These are phyloP conservation scores for Globomyces sp. DNA, from an alignment of 371 early-diverging fungal species.

Conservation along the genomic window DNA sequence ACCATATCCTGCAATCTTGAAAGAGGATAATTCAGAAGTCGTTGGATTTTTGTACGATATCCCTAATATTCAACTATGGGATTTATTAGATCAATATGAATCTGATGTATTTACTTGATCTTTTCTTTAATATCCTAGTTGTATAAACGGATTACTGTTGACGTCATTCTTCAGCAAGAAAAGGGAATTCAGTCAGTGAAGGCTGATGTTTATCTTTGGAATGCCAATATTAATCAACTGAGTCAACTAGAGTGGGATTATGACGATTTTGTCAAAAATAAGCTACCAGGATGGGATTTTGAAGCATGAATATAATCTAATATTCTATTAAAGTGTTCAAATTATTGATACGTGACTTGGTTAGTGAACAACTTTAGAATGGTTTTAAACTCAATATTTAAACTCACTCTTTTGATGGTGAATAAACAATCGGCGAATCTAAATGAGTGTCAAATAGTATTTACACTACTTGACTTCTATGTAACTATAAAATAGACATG, in stretches of 20 bases:
- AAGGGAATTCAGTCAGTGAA: conserved; percentile 8
- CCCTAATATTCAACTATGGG: background rate
- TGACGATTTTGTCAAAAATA: background rate
- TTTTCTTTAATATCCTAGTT: background rate
- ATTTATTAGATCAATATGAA: conserved; percentile 9
- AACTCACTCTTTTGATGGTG: no score
- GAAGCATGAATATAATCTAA: background rate
- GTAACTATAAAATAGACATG: no score
- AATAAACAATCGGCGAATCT: no score
- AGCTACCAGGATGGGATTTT: background rate
- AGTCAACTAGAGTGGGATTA: conserved; percentile 5
- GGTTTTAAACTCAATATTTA: no score
- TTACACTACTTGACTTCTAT: no score
- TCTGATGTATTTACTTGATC: background rate
- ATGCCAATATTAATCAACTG: background rate
- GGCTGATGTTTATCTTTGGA: conserved; percentile 16
- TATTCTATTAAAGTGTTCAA: background rate
- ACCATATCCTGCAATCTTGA: conserved; percentile 5
- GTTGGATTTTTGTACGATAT: conserved; percentile 2
- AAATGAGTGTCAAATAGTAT: no score
- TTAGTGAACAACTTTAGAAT: no score
- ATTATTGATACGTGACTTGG: background rate
- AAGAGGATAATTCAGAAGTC: background rate
- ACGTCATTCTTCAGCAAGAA: conserved; percentile 1
- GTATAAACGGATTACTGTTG: conserved; percentile 12